Evolutionary conservation across 139 green algal species (phyloP).

Genomic region (Tetradesmus lagerheimii): DNA sequence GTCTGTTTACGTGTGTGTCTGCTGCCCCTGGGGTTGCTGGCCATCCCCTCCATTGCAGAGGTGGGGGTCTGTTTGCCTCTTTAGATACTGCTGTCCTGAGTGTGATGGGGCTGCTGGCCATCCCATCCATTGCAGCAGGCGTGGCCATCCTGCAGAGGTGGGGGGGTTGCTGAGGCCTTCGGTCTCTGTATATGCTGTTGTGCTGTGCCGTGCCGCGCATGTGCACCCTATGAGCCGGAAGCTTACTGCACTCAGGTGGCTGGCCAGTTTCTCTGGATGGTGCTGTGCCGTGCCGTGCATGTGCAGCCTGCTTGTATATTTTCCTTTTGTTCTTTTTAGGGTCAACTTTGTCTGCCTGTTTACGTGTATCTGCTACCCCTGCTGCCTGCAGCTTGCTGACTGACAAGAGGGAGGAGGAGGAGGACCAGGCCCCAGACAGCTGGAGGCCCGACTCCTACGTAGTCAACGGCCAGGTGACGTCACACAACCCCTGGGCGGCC

Average conservation of each 20-base stretch:
- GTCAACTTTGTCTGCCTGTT: too few relatives aligned
- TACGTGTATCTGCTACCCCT: neutral
- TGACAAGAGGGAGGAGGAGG: neutral
- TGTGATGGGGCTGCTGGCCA: slow-evolving; percentile 33
- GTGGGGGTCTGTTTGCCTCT: too few relatives aligned
- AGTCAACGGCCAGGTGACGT: slow-evolving; percentile 35
- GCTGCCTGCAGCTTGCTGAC: neutral
- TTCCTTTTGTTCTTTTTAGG: too few relatives aligned
- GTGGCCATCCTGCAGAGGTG: slow-evolving; percentile 35
- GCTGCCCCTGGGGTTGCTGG: slow-evolving; percentile 24
- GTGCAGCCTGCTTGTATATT: neutral
- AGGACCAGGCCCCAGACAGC: neutral
- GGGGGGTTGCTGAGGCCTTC: too few relatives aligned
- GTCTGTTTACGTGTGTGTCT: too few relatives aligned
- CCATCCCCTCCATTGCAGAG: slow-evolving; percentile 36
- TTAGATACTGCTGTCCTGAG: too few relatives aligned
- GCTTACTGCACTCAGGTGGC: too few relatives aligned
- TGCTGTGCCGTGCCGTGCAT: too few relatives aligned
- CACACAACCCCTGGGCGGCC: slow-evolving; percentile 31
- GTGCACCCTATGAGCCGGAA: too few relatives aligned
- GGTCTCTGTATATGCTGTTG: too few relatives aligned
- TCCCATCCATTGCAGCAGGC: slow-evolving; percentile 27
- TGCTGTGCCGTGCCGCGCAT: neutral
- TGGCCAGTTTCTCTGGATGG: too few relatives aligned
- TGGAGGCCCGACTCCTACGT: neutral